Evolutionary conservation across 2,329 filamentous ascomycete genomes (phyloP), one percentile per base, ranked within the genome.

Genomic region (Camillea tinctor): DNA sequence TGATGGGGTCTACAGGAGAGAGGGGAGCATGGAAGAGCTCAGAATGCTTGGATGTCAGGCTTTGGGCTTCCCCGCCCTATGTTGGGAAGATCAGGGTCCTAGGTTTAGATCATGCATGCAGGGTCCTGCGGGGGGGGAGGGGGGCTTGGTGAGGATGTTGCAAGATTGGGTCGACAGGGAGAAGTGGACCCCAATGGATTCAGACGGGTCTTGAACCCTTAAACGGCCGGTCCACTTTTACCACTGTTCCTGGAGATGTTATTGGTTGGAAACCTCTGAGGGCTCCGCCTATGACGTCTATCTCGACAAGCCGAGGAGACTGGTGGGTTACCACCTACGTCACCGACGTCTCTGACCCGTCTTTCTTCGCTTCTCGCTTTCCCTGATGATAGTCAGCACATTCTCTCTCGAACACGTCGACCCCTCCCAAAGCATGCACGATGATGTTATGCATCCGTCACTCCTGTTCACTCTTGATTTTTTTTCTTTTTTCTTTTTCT

Each of bases 61-160:
- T 44, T 44, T 44, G 36, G 36, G 36, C 36, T 44, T 44, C 36
- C 36, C 36, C 36, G 36, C 36, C 36, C 36, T 15, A 55, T 53
- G 58, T 60, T 62, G 64, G 62, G 58, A 64, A 64, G 66, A 66
- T 66, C 68, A 69, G 69, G 64, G 69, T 70, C 69, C 67, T 69
- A 66, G 64, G 57, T 66, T 64, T 61, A 64, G 68, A 66, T 63
- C 60, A 67, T 67, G 50, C 50, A 51, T 66, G 68, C 69, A 71
- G 69, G 69, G 69, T 64, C 69, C 66, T 69, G 67, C 62, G 64
- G 64, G 64, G 44, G 26, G 26, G 6, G 54, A 11, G 60, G 22
- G 44, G 36, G 36, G 17, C 13, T 44, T 13, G 36, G 36, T 44
- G 36, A 44, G 36, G 36, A 40, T 40, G 36, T 40, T 40, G 9